phyloP scores from a whole-genome alignment of 345 rosid genomes.

The Ricinus communis region DNA sequence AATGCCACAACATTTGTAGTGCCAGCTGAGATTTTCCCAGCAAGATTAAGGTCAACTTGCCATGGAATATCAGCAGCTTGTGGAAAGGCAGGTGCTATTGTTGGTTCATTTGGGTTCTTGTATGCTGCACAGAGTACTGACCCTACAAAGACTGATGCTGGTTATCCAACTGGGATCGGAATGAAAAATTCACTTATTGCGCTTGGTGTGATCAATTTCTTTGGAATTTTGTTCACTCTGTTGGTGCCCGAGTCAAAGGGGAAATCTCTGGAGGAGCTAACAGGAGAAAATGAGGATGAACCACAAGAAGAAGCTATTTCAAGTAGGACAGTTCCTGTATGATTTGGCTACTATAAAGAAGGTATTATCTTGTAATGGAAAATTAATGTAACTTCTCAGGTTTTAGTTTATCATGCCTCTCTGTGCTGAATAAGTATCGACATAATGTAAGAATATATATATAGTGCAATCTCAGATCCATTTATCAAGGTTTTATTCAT shows the following conservation, averaged over 20 bases:
- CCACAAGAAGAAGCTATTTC: background rate
- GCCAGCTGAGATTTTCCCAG: constrained; percentile 21
- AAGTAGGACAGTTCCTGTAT: background rate
- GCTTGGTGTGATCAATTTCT: constrained; percentile 13
- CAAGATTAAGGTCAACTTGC: constrained; percentile 21
- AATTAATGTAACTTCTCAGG: no score
- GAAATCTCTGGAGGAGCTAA: constrained; percentile 17
- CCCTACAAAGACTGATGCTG: constrained; percentile 16
- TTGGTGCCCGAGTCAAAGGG: constrained; percentile 23
- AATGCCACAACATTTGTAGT: constrained; percentile 23
- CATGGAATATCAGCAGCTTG: constrained; percentile 23
- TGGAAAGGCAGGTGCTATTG: constrained; percentile 22
- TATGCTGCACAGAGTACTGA: constrained; percentile 21
- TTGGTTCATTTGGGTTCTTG: constrained; percentile 23
- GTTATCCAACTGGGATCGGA: constrained; percentile 24
- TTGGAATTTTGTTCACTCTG: constrained; percentile 17
- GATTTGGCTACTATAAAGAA: background rate
- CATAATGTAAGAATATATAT: no score
- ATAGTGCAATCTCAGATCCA: no score
- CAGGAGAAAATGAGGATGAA: constrained; percentile 18
- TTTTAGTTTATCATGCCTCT: background rate
- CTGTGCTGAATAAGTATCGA: background rate
- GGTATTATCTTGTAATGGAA: background rate
- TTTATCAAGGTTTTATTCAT: no score
- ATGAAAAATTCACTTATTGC: constrained; percentile 14